Percentiles rank a stretch among this genome's conserved stretches.
phyloP scores from a whole-genome alignment of 495 filamentous ascomycete genomes.

The Parmelia sp. region DNA sequence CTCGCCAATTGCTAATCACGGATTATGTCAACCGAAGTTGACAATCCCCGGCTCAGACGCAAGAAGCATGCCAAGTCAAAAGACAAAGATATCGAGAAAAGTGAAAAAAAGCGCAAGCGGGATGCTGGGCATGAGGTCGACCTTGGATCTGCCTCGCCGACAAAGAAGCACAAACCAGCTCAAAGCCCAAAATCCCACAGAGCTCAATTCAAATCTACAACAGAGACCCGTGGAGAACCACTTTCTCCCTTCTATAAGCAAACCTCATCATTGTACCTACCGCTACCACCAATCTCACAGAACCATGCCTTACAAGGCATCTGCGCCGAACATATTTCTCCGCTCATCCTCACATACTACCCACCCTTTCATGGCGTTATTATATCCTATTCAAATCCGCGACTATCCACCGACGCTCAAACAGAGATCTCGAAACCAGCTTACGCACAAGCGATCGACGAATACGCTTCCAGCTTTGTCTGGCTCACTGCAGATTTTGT shows the following conservation, averaged over 20 bases:
- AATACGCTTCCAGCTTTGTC: constrained; percentile 61
- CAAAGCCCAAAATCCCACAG: constrained; percentile 6
- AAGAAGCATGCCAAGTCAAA: constrained; percentile 21
- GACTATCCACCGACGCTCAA: constrained; percentile 29
- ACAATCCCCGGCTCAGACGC: constrained; percentile 5
- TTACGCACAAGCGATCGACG: constrained; percentile 52
- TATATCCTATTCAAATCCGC: constrained; percentile 59
- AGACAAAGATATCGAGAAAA: constrained; percentile 29
- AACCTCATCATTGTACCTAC: constrained; percentile 62
- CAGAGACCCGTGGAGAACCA: constrained; percentile 7
- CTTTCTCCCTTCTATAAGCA: constrained; percentile 55
- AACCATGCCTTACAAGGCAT: constrained; percentile 57
- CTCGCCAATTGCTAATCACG: background rate
- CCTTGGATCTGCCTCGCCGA: constrained; percentile 29
- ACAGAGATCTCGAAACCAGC: constrained; percentile 36
- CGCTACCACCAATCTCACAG: constrained; percentile 61
- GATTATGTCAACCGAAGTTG: constrained; percentile 8
- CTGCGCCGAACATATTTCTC: constrained; percentile 68
- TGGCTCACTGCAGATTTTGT: constrained; percentile 72
- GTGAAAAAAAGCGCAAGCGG: constrained; percentile 52
- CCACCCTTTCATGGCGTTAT: constrained; percentile 63
- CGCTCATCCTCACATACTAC: constrained; percentile 68
- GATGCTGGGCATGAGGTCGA: constrained; percentile 37
- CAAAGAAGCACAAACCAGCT: constrained; percentile 40
- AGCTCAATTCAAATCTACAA: constrained; percentile 1